Evolutionary conservation across 2,329 filamentous ascomycete species (phyloP), one percentile per base, ranked within the genome.

Genomic region (Talaromyces amestolkiae): DNA sequence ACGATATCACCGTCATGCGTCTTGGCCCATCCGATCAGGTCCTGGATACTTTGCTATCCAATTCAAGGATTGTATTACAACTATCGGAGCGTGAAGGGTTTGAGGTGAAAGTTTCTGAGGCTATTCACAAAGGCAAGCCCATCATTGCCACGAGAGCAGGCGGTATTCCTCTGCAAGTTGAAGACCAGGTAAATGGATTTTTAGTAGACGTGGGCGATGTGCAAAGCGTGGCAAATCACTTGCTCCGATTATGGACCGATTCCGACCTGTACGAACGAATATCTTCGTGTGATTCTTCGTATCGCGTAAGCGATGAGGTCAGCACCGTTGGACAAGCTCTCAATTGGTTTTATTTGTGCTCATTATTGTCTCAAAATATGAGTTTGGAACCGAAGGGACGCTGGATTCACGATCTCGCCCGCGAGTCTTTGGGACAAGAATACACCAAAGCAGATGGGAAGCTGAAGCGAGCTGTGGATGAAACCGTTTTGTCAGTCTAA

Each of bases 21-120:
- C 43, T 47, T 5, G 43, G 43, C 3, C 43, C 43, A 1, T 47
- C 43, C 13, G 43, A 47, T 47, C 43, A 47, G 19, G 9, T 47
- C 19, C n/a, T 47, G 10, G 22, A 47, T 47, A 47, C 43, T 3
- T 13, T 47, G 10, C 43, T 47, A 47, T 47, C 43, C 2, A 47
- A 47, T 24, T 19, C 43, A 22, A 19, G 19, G 13, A 47, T 47
- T 22, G 43, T 47, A 13, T 47, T 47, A 47, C 43, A 47, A 11
- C 19, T 47, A 15, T 47, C 43, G 43, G 43, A 47, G 19, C 19
- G 43, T 10, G 43, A 47, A 47, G 91, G 91, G 0, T 95, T 95
- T 71, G 91, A 95, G 76, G 89, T 94, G 71, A 95, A 95, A 77
- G 91, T 95, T 9, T 92, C 89, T 0, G 91, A 95, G 77, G 91